A percentile compares a stretch with the other conserved stretches of the same genome.
Conservation (phyloP, 495 filamentous ascomycete genomes). For the Friedmanniomyces simplex region DNA sequence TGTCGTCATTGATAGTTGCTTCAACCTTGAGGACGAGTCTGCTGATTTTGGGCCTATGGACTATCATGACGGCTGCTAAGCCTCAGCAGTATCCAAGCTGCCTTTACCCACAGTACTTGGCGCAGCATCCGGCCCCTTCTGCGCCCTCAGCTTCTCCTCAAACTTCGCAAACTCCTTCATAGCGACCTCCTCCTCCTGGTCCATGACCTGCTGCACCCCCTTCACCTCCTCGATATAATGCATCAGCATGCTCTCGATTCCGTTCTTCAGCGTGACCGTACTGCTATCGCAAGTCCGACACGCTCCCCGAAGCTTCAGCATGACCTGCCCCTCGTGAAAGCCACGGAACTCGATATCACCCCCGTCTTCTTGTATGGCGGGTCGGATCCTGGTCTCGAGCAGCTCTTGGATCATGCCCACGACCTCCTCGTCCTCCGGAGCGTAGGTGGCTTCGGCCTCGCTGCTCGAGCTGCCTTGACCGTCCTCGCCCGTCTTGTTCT, state of each 20-base stretch:
- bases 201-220: slow-evolving; percentile 81
- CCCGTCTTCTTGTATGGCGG: slow-evolving; percentile 93
- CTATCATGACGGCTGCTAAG: slow-evolving; percentile 24
- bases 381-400: slow-evolving; percentile 88
- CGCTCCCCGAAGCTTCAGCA: slow-evolving; percentile 80
- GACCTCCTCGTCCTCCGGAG: slow-evolving; percentile 84
- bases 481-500: slow-evolving; percentile 45
- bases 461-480: slow-evolving; percentile 30
- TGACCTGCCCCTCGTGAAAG: slow-evolving; percentile 75
- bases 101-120: slow-evolving; percentile 56
- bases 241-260: slow-evolving; percentile 97
- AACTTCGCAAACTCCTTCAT: slow-evolving; percentile 88
- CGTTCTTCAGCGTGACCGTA: slow-evolving; percentile 89
- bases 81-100: slow-evolving; percentile 51
- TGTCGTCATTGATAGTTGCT: no score
- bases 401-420: slow-evolving; percentile 97
- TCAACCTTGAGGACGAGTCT: no score
- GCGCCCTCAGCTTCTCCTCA: slow-evolving; percentile 80
- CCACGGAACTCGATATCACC: slow-evolving; percentile 92
- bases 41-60: no score
- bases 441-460: slow-evolving; percentile 39
- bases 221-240: slow-evolving; percentile 91
- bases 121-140: slow-evolving; percentile 51
- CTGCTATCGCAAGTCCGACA: slow-evolving; percentile 94
- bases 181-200: slow-evolving; percentile 85